Percentiles rank a stretch among this genome's conserved stretches.
Evolutionary conservation across 2,329 filamentous ascomycete genomes (phyloP).

Genomic region (Akanthomyces dipterigenus): DNA sequence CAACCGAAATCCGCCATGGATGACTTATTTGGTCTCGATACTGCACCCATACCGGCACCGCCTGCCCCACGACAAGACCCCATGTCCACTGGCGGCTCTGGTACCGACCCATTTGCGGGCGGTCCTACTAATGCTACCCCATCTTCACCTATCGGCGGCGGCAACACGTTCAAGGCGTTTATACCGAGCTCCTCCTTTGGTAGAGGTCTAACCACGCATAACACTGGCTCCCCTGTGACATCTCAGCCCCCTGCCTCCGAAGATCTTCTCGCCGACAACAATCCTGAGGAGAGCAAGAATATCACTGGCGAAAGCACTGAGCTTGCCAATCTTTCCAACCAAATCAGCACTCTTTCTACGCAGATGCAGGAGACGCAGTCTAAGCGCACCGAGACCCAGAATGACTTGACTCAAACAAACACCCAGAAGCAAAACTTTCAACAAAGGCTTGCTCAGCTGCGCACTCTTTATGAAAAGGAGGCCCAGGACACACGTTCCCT

Average conservation of each 20-base stretch:
- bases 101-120: slow-evolving; percentile 55
- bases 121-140: slow-evolving; percentile 49
- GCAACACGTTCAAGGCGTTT: slow-evolving; percentile 75
- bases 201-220: slow-evolving; percentile 68
- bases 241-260: slow-evolving; percentile 53
- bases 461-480: slow-evolving; percentile 87
- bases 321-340: slow-evolving; percentile 91
- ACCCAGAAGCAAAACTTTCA: slow-evolving; percentile 93
- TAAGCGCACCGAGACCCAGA: slow-evolving; percentile 72
- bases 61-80: slow-evolving; percentile 52
- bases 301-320: slow-evolving; percentile 85
- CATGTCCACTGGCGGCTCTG: slow-evolving; percentile 70
- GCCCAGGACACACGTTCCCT: slow-evolving; percentile 77
- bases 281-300: slow-evolving; percentile 81
- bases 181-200: slow-evolving; percentile 89
- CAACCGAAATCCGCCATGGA: slow-evolving; percentile 76
- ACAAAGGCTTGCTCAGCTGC: slow-evolving; percentile 75
- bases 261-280: slow-evolving; percentile 84
- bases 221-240: slow-evolving; percentile 56
- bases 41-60: slow-evolving; percentile 38
- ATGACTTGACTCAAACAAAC: slow-evolving; percentile 72
- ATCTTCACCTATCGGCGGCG: slow-evolving; percentile 38
- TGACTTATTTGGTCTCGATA: slow-evolving; percentile 87
- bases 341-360: slow-evolving; percentile 81
- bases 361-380: slow-evolving; percentile 91